Conservation (phyloP, 2,329 filamentous ascomycete genomes). For the Chaetomium strumarium region DNA sequence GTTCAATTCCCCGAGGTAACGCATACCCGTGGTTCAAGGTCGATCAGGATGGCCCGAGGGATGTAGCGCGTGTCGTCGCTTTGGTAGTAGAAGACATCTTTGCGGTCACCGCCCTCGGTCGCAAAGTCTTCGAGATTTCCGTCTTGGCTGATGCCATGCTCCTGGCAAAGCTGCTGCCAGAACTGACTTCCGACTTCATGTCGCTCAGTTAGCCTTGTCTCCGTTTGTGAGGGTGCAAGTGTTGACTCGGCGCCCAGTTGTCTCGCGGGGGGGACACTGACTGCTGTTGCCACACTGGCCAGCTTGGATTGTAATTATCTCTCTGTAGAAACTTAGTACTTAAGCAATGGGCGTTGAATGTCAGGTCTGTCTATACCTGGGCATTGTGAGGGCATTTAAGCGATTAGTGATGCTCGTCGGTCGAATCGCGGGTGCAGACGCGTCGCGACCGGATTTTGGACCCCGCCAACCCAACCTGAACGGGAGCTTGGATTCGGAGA, state of each 20-base stretch:
- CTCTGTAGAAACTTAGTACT: conserved; percentile 47
- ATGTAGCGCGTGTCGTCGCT: conserved; percentile 99
- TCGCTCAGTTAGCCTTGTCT: neutral
- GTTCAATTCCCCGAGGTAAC: neutral
- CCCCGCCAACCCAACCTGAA: conserved; percentile 19
- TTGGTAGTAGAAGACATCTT: conserved; percentile 99
- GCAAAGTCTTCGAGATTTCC: conserved; percentile 97
- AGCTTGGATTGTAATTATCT: conserved; percentile 98
- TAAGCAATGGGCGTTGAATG: neutral
- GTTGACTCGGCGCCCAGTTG: conserved; percentile 8
- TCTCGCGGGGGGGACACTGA: conserved; percentile 46
- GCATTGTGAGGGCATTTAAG: conserved; percentile 28
- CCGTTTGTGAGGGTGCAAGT: neutral
- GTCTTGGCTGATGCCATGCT: conserved; percentile 96
- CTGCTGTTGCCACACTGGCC: conserved; percentile 99
- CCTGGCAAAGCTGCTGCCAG: conserved; percentile 97
- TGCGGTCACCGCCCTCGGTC: conserved; percentile 93
- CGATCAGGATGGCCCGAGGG: conserved; percentile 88
- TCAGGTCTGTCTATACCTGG: conserved; percentile 26
- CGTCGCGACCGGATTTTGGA: conserved; percentile 22
- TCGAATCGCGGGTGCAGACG: conserved; percentile 12
- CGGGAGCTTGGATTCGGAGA: too few relatives aligned
- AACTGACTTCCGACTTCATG: conserved; percentile 85
- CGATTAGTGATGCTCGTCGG: conserved; percentile 3
- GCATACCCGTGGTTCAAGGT: conserved; percentile 80